Base-by-base conservation (phyloP, 2,329 filamentous ascomycete genomes). In the Capronia epimyces region DNA sequence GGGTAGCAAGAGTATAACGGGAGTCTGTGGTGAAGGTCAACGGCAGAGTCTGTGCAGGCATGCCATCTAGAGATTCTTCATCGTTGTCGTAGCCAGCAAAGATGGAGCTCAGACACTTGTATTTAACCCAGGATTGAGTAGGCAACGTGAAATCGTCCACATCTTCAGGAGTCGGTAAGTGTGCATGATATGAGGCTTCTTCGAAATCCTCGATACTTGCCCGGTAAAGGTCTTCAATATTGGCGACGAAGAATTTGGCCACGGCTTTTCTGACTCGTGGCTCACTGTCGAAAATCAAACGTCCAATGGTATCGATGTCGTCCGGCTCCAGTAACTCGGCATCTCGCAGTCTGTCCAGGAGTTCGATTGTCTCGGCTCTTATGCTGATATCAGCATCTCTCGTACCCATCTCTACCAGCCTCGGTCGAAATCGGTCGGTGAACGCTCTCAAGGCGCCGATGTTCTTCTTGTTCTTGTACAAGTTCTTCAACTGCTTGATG, bases 391-490 rank as follows among this genome's bases (percentile, higher is more conserved):
- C 93, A 0, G 85, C 80, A 67, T 98, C 93, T 55, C 82, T 81
- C 5, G 86, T 88, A 0, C 90, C 90, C 75, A 98, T 96, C 70
- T 98, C 93, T 21, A 97, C 85, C 32, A 98, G 75, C 22, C 93
- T 83, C 4, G 84, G 76, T 43, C 90, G 80, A 68, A 97, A 98
- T 42, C 89, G 80, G 66, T 97, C 93, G 29, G 94, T 95, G 63
- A 97, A 98, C 53, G 89, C 87, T 50, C 89, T 86, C 46, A 98
- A 74, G 1, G 80, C 79, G 39, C 75, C 76, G 58, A 94, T 81
- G 65, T 89, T 89, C 46, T 89, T 82, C 58, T 87, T 83, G 52
- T 87, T 83, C 63, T 83, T 84, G 69, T 94, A 91, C 3, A 98
- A 77, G 50, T 80, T 83, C 18, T 81, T 77, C 12, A 98, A 75